Conservation (phyloP, 345 rosid species). For the Rhodomyrtus tomentosa region DNA sequence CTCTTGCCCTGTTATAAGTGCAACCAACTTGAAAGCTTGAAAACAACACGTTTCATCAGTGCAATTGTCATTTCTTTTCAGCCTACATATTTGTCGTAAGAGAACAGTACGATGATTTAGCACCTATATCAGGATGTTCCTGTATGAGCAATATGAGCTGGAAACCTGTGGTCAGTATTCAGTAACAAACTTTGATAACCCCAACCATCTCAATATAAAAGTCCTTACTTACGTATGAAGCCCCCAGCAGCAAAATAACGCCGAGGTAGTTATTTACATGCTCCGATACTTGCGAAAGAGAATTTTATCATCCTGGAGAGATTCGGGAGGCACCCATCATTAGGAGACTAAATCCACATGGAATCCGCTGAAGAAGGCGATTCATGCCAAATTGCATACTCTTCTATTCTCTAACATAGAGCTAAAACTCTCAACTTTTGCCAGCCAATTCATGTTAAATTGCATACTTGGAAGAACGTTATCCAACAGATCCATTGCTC, state of each 20-base stretch:
- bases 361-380: neutral
- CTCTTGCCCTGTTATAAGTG: neutral
- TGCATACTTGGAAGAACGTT: neutral
- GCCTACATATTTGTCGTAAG: neutral
- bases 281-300: neutral
- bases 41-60: neutral
- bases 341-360: neutral
- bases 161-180: neutral
- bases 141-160: neutral
- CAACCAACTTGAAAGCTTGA: neutral
- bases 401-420: neutral
- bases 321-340: neutral
- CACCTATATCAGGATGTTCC: neutral
- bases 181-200: neutral
- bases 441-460: neutral
- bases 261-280: neutral
- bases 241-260: neutral
- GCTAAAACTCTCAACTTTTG: accelerated
- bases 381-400: neutral
- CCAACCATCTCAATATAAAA: neutral
- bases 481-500: neutral
- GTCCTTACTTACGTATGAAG: neutral
- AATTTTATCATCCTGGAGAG: neutral
- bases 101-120: neutral
- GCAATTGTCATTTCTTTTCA: neutral